These are phyloP conservation scores for Phenoliferia sp. DNA, from an alignment of 1,284 basidiomycete genomes.

Conservation along the genomic window DNA sequence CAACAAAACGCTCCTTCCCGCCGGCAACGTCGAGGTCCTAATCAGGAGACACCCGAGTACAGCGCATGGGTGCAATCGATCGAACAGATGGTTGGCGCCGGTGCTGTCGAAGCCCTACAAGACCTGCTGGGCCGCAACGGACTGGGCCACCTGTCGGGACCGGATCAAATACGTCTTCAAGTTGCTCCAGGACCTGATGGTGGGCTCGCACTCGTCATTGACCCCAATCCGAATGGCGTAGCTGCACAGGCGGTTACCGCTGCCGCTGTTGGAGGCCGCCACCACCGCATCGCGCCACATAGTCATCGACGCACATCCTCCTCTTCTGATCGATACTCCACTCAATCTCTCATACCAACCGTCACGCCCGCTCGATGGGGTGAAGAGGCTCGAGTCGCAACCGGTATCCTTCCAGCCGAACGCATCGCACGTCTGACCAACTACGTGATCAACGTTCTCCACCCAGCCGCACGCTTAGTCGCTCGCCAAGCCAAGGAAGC, in stretches of 20 bases:
- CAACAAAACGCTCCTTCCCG: conserved; percentile 17
- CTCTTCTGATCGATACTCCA: not conserved
- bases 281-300: conserved; percentile 1
- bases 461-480: conserved; percentile 69
- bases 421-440: conserved; percentile 64
- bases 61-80: conserved; percentile 31
- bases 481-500: conserved; percentile 40
- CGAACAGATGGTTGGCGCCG: conserved; percentile 30
- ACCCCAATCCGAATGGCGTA: conserved; percentile 18
- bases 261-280: not conserved
- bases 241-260: conserved; percentile 5
- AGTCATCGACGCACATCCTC: not conserved
- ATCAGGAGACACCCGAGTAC: conserved; percentile 31
- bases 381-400: conserved; percentile 78
- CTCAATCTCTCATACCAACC: conserved; percentile 51
- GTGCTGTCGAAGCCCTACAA: conserved; percentile 31
- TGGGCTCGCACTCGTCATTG: conserved; percentile 30
- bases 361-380: conserved; percentile 83
- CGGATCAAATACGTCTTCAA: conserved; percentile 31
- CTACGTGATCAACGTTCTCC: conserved; percentile 70
- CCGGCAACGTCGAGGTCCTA: conserved; percentile 31
- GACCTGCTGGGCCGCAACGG: conserved; percentile 30
- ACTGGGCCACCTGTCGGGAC: conserved; percentile 26
- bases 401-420: conserved; percentile 49
- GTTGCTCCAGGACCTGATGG: conserved; percentile 30